phyloP scores from a whole-genome alignment of 2,329 filamentous ascomycete species.

The Hypoxylon sp. region DNA sequence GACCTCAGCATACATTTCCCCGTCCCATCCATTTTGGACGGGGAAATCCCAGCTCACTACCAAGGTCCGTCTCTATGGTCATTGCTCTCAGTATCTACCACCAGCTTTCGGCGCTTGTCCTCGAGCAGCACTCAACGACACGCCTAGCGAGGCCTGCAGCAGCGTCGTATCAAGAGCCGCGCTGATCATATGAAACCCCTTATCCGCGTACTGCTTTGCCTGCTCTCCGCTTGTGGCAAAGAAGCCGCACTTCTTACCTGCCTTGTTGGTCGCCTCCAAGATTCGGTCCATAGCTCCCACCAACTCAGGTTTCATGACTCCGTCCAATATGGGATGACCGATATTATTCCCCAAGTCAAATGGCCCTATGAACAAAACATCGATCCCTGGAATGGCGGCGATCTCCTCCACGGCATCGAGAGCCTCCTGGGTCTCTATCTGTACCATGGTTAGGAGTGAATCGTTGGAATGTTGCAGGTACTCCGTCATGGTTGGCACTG shows the following conservation, averaged over 20 bases:
- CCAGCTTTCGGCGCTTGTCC: conserved; percentile 58
- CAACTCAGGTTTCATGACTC: conserved; percentile 71
- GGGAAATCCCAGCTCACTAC: background rate
- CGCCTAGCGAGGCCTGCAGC: conserved; percentile 62
- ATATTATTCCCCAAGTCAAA: conserved; percentile 77
- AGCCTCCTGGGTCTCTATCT: conserved; percentile 77
- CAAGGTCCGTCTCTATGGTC: conserved; percentile 21
- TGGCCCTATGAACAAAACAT: conserved; percentile 75
- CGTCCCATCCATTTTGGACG: background rate
- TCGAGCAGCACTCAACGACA: conserved; percentile 63
- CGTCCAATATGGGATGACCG: conserved; percentile 72
- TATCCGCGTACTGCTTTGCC: conserved; percentile 67
- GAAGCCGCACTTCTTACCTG: conserved; percentile 77
- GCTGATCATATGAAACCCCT: conserved; percentile 74
- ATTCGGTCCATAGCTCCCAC: conserved; percentile 71
- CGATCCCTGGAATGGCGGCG: conserved; percentile 71
- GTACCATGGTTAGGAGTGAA: conserved; percentile 74
- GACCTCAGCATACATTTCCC: background rate
- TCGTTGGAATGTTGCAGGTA: conserved; percentile 71
- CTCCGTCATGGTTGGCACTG: conserved; percentile 65
- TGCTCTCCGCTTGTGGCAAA: conserved; percentile 71
- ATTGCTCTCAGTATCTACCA: conserved; percentile 59
- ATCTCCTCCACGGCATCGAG: conserved; percentile 73
- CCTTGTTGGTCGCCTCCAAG: conserved; percentile 68
- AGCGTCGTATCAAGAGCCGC: conserved; percentile 70